These are phyloP conservation scores for Nemania sp. DNA, from an alignment of 2,329 filamentous ascomycete species.

Conservation along the genomic window DNA sequence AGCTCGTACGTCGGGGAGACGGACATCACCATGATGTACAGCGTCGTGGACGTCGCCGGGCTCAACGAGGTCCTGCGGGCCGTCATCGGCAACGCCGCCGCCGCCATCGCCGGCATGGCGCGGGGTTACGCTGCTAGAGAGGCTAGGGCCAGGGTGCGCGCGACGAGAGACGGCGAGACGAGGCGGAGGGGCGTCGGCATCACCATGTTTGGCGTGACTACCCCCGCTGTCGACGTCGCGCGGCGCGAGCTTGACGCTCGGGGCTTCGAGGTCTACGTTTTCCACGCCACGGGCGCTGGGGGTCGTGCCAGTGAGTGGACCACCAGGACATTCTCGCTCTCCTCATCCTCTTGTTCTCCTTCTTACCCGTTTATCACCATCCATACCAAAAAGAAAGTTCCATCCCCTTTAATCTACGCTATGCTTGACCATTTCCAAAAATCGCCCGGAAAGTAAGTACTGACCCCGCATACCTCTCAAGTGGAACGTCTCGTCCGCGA, in stretches of 20 bases:
- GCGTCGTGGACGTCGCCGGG: slow-evolving; percentile 72
- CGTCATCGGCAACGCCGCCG: slow-evolving; percentile 66
- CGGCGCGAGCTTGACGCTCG: slow-evolving; percentile 53
- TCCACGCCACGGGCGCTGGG: slow-evolving; percentile 72
- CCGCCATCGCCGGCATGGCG: slow-evolving; percentile 64
- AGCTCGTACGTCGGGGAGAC: slow-evolving; percentile 67
- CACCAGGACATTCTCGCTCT: neutral
- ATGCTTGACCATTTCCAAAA: neutral
- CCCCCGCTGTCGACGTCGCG: slow-evolving; percentile 63
- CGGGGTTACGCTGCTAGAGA: slow-evolving; percentile 43
- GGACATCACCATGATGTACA: slow-evolving; percentile 73
- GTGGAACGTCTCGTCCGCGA: slow-evolving; percentile 67
- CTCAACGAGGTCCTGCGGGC: slow-evolving; percentile 61
- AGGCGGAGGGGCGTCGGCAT: slow-evolving; percentile 59
- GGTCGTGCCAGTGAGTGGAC: slow-evolving; percentile 56
- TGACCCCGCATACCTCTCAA: slow-evolving; percentile 3
- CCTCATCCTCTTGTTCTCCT: neutral
- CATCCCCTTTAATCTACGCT: neutral
- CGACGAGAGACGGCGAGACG: slow-evolving; percentile 26
- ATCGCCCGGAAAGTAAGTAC: neutral
- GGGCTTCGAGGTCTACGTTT: slow-evolving; percentile 64
- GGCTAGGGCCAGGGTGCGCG: slow-evolving; percentile 10
- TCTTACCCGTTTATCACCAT: neutral
- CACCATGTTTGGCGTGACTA: slow-evolving; percentile 78
- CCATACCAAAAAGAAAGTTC: neutral